Evolutionary conservation across 1,139 yeast genomes (phyloP).

Genomic region (Lipomyces yarrowii): DNA sequence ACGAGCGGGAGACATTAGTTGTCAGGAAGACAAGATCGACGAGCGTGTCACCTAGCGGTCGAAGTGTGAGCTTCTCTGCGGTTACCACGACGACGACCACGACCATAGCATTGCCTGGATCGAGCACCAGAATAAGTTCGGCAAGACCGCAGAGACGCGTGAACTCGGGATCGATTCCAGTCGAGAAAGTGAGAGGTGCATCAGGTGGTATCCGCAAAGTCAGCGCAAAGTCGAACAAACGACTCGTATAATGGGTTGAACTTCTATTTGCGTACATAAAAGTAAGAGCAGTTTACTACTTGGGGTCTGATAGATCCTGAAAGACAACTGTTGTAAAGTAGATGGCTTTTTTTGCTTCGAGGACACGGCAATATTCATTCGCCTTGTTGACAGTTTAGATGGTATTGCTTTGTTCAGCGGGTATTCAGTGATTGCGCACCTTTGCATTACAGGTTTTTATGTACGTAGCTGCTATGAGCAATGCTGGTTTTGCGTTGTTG

Average conservation of each 20-base stretch:
- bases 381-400: not conserved
- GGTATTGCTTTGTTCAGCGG: not conserved
- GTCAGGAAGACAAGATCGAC: slow-evolving; percentile 27
- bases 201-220: slow-evolving; percentile 27
- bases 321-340: not conserved
- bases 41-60: slow-evolving; percentile 20
- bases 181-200: slow-evolving; percentile 11
- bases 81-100: slow-evolving; percentile 30
- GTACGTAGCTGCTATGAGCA: not conserved
- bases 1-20: slow-evolving; percentile 11
- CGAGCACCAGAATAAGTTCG: not conserved
- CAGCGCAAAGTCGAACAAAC: slow-evolving; percentile 15
- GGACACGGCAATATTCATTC: not conserved
- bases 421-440: not conserved
- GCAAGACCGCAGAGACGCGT: slow-evolving; percentile 10
- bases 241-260: not conserved
- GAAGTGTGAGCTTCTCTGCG: slow-evolving; percentile 31
- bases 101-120: slow-evolving; percentile 10
- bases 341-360: not conserved
- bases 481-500: not conserved
- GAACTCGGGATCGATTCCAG: slow-evolving; percentile 14
- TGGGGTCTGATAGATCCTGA: not conserved
- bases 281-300: not conserved
- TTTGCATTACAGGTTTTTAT: not conserved
- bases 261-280: not conserved